Percentiles rank a stretch among this genome's conserved stretches.
Evolutionary conservation across 2,329 filamentous ascomycete genomes (phyloP).

Genomic region (Alternaria sp.): DNA sequence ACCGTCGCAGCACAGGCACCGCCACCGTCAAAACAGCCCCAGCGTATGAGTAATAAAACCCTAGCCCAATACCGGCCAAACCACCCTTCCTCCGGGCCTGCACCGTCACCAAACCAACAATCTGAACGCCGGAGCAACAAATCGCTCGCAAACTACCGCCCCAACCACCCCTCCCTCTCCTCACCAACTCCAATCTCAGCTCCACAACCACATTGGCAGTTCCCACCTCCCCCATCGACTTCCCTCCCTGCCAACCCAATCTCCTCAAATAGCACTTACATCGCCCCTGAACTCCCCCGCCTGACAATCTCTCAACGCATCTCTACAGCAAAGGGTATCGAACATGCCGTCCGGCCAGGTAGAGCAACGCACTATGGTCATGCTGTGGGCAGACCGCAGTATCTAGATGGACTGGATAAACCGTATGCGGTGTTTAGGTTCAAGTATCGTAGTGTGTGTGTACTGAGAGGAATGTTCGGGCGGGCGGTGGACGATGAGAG

Average conservation of each 20-base stretch:
- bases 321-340: constrained; percentile 27
- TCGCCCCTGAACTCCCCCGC: constrained; percentile 41
- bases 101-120: not conserved
- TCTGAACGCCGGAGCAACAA: constrained; percentile 20
- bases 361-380: constrained; percentile 52
- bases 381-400: constrained; percentile 47
- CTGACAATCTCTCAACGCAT: constrained; percentile 23
- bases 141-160: constrained; percentile 20
- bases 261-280: not conserved
- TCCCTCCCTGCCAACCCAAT: not conserved
- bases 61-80: constrained; percentile 20
- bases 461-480: constrained; percentile 48
- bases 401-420: constrained; percentile 49
- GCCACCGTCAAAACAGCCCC: not conserved
- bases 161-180: not conserved
- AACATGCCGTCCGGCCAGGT: constrained; percentile 47
- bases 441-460: constrained; percentile 51
- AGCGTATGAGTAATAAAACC: constrained; percentile 23
- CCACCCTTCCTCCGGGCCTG: not conserved
- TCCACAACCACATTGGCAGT: constrained; percentile 39
- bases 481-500: no score
- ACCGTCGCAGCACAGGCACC: not conserved
- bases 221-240: constrained; percentile 25
- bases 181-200: not conserved
- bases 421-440: constrained; percentile 60